These are phyloP conservation scores for Exsudoporus floridanus DNA, from an alignment of 1,284 basidiomycete species.

Conservation along the genomic window DNA sequence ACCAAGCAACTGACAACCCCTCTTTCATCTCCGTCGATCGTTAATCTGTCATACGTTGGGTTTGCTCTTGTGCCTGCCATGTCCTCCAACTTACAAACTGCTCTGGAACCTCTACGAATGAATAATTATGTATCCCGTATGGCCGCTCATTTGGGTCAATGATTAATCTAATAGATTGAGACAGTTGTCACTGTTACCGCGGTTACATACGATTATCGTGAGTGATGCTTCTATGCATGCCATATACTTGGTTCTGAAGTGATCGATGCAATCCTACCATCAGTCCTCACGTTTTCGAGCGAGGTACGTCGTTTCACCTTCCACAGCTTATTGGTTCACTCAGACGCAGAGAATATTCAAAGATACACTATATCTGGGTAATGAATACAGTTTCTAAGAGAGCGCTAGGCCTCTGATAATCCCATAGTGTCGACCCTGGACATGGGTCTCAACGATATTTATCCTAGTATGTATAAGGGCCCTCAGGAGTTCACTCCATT, in stretches of 20 bases:
- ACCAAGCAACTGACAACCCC: background rate
- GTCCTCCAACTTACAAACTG: background rate
- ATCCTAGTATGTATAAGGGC: background rate
- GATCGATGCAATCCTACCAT: background rate
- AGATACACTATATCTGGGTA: constrained; percentile 13
- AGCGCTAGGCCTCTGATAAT: background rate
- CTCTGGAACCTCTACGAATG: background rate
- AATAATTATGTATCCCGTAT: background rate
- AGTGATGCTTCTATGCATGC: background rate
- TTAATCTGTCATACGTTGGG: too few relatives aligned
- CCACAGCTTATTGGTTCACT: background rate
- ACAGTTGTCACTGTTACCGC: background rate
- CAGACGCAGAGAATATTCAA: background rate
- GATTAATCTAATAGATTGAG: background rate
- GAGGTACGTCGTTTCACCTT: constrained; percentile 4
- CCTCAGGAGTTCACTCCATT: background rate
- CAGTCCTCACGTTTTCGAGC: constrained; percentile 14
- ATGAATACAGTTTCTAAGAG: background rate
- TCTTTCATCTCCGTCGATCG: background rate
- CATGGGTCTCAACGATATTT: constrained; percentile 1
- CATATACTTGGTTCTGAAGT: background rate
- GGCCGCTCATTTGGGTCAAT: background rate
- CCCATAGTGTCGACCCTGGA: constrained; percentile 2
- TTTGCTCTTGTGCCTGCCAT: too few relatives aligned
- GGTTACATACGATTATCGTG: constrained; percentile 6